These are phyloP conservation scores for Zasmidium citrigriseum DNA, from an alignment of 2,329 filamentous ascomycete genomes.

Conservation along the genomic window DNA sequence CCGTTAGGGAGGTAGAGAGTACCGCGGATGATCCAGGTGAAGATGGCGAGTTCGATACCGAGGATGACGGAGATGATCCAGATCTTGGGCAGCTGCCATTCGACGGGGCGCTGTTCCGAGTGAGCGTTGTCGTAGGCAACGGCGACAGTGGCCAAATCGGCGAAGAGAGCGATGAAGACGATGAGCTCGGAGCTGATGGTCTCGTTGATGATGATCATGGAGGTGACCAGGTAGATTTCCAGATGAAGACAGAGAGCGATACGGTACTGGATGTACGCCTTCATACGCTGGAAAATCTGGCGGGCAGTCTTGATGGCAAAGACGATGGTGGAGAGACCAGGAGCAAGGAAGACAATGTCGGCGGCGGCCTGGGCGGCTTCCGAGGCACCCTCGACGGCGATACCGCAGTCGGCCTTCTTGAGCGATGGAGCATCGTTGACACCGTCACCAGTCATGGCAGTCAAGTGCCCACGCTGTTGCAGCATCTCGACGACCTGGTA, in stretches of 20 bases:
- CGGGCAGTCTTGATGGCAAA: conserved; percentile 72
- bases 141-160: conserved; percentile 76
- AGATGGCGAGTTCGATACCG: conserved; percentile 66
- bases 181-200: conserved; percentile 71
- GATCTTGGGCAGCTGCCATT: conserved; percentile 81
- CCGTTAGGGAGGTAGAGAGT: conserved; percentile 69
- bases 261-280: conserved; percentile 76
- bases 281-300: conserved; percentile 78
- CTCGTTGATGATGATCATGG: conserved; percentile 79
- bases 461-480: conserved; percentile 71
- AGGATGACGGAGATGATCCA: conserved; percentile 74
- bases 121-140: conserved; percentile 79
- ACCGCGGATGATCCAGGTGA: conserved; percentile 73
- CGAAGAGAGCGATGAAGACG: conserved; percentile 78
- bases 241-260: conserved; percentile 73
- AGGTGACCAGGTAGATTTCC: conserved; percentile 74
- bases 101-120: conserved; percentile 72
- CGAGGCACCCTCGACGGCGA: conserved; percentile 70
- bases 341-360: conserved; percentile 74
- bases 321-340: conserved; percentile 70
- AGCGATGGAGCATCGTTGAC: conserved; percentile 74
- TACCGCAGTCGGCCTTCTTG: conserved; percentile 75
- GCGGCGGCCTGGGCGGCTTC: conserved; percentile 72
- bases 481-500: conserved; percentile 76
- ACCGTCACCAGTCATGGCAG: conserved; percentile 75